Evolutionary conservation across 2,329 filamentous ascomycete genomes (phyloP).

Genomic region (Rutstroemia sp.): DNA sequence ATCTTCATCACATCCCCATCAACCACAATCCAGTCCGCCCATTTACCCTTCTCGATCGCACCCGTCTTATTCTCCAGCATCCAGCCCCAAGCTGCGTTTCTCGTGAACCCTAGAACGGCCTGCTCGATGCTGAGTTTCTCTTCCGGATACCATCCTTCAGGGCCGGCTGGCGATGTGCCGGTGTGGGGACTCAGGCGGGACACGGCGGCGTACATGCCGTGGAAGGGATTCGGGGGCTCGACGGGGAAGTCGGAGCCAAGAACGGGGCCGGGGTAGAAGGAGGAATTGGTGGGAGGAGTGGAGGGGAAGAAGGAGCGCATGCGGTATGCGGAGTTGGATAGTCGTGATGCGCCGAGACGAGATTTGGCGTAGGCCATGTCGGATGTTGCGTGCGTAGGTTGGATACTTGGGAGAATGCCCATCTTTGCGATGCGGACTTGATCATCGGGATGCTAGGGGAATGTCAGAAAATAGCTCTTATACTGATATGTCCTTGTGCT

Average conservation of each 20-base stretch:
- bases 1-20: conserved; percentile 45
- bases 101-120: conserved; percentile 56
- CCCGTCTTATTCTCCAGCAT: conserved; percentile 54
- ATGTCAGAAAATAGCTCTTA: background rate
- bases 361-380: conserved; percentile 61
- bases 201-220: conserved; percentile 62
- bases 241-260: conserved; percentile 68
- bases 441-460: conserved; percentile 46
- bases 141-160: conserved; percentile 49
- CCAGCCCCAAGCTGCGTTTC: conserved; percentile 49
- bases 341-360: conserved; percentile 50
- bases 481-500: no score
- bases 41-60: conserved; percentile 50
- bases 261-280: conserved; percentile 35
- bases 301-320: conserved; percentile 54
- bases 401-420: conserved; percentile 60
- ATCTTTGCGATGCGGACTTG: conserved; percentile 50
- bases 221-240: conserved; percentile 59
- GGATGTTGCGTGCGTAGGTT: conserved; percentile 62
- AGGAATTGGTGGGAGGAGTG: background rate
- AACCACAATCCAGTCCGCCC: conserved; percentile 66
- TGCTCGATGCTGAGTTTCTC: conserved; percentile 52
- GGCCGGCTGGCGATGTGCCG: conserved; percentile 40
- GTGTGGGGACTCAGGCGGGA: conserved; percentile 53
- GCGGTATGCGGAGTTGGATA: conserved; percentile 51